Conservation (phyloP, 1,139 yeast species). For the Geotrichum carabidarum region DNA sequence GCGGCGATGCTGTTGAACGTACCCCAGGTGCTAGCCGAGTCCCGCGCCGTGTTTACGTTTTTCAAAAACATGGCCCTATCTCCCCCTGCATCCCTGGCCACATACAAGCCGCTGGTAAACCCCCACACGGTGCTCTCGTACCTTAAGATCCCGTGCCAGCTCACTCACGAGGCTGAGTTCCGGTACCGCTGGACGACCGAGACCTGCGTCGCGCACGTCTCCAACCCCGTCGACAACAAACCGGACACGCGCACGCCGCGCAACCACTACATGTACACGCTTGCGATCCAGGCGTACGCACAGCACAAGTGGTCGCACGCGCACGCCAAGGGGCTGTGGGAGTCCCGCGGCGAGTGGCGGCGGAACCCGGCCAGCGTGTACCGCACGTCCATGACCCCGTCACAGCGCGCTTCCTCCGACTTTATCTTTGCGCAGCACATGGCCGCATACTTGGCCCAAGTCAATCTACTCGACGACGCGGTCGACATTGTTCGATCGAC, state of each 20-base stretch:
- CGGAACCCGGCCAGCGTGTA: slow-evolving; percentile 44
- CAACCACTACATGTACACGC: slow-evolving; percentile 51
- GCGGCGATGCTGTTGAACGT: slow-evolving; percentile 40
- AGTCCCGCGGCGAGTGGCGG: slow-evolving; percentile 70
- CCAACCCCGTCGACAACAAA: slow-evolving; percentile 12
- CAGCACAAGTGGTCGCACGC: slow-evolving; percentile 45
- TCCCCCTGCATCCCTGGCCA: background rate
- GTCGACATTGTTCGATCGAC: slow-evolving; percentile 63
- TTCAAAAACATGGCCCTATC: slow-evolving; percentile 33
- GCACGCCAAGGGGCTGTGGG: slow-evolving; percentile 66
- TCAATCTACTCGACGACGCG: slow-evolving; percentile 62
- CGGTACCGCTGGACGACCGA: slow-evolving; percentile 46
- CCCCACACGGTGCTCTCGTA: slow-evolving; percentile 47
- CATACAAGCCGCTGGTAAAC: slow-evolving; percentile 40
- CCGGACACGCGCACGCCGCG: slow-evolving; percentile 40
- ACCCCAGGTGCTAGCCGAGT: slow-evolving; percentile 59
- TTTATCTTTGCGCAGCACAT: slow-evolving; percentile 64
- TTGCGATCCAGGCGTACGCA: slow-evolving; percentile 64
- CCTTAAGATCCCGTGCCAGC: slow-evolving; percentile 50
- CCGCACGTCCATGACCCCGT: slow-evolving; percentile 38
- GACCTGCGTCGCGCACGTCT: slow-evolving; percentile 35
- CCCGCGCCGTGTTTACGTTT: slow-evolving; percentile 70
- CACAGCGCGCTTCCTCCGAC: slow-evolving; percentile 49
- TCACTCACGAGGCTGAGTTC: slow-evolving; percentile 49
- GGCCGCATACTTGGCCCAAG: slow-evolving; percentile 50